A percentile compares a stretch with the other conserved stretches of the same genome.
These are phyloP conservation scores for Cercis canadensis DNA, from an alignment of 306 rosid genomes.

Conservation along the genomic window DNA sequence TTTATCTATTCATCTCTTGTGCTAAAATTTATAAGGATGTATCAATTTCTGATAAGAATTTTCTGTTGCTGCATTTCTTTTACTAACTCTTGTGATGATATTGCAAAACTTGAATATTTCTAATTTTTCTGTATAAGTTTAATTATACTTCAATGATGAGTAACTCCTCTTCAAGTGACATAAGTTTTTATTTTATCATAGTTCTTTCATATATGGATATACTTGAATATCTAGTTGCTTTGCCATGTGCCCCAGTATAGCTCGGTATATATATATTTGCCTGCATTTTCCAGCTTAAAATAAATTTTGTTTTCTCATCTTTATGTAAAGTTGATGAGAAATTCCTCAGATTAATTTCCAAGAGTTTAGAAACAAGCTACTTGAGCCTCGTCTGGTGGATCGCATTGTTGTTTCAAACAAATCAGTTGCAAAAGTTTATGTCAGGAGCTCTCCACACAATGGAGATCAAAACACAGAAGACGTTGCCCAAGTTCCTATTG, in stretches of 20 bases:
- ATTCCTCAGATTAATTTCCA: conserved; percentile 68
- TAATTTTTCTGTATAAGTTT: no score
- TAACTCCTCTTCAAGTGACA: no score
- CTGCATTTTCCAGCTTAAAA: neutral
- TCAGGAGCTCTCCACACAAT: conserved; percentile 47
- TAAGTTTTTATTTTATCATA: no score
- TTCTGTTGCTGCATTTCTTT: neutral
- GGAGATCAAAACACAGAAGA: conserved; percentile 41
- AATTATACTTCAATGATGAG: no score
- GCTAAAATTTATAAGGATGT: neutral
- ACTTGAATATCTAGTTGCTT: no score
- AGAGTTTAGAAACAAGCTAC: conserved; percentile 66
- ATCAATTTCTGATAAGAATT: no score
- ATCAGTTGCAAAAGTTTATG: conserved; percentile 70
- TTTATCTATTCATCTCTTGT: neutral
- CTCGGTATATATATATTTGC: no score
- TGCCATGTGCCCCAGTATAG: no score
- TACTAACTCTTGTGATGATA: neutral
- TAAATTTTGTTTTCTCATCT: neutral
- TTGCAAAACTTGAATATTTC: neutral
- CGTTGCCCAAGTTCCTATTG: conserved; percentile 45
- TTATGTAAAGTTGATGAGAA: neutral
- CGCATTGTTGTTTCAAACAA: conserved; percentile 60
- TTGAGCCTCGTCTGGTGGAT: conserved; percentile 69
- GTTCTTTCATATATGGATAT: no score